A percentile compares a stretch with the other conserved stretches of the same genome.
Conservation (phyloP, 2,329 filamentous ascomycete genomes). For the Catunica adiposa region DNA sequence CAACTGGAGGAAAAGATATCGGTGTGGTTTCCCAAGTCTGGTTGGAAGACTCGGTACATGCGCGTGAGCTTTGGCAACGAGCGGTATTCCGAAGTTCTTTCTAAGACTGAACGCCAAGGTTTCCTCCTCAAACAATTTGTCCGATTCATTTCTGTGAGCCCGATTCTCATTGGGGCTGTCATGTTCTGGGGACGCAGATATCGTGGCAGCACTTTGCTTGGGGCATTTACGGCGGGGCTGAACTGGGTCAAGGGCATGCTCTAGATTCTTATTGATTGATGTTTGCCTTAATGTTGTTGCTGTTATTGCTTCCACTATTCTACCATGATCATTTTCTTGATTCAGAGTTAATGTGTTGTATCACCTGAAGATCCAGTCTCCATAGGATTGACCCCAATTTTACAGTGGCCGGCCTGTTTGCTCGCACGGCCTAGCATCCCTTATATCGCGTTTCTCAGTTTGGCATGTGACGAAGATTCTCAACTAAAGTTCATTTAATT, state of each 20-base stretch:
- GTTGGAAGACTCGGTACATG: constrained; percentile 86
- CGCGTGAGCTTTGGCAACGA: constrained; percentile 89
- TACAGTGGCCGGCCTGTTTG: too few species aligned
- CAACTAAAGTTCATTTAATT: too few species aligned
- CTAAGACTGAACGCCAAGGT: constrained; percentile 52
- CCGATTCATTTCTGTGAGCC: constrained; percentile 1
- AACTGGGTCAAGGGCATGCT: neutral
- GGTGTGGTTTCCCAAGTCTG: constrained; percentile 55
- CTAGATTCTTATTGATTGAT: neutral
- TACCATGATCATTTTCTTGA: too few species aligned
- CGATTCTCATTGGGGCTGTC: constrained; percentile 5
- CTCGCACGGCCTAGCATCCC: too few species aligned
- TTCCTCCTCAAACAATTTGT: constrained; percentile 28
- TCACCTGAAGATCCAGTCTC: too few species aligned
- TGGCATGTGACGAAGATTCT: too few species aligned
- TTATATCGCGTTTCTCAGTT: too few species aligned
- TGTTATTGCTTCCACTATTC: too few species aligned
- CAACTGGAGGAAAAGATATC: constrained; percentile 71
- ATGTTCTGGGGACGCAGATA: constrained; percentile 7
- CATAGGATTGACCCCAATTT: too few species aligned
- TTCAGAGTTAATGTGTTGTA: too few species aligned
- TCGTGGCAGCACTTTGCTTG: neutral
- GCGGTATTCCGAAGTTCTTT: constrained; percentile 68
- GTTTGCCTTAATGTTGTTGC: too few species aligned
- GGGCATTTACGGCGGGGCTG: neutral